Evolutionary conservation across 2,329 filamentous ascomycete species (phyloP).

Genomic region (Stachybotrys chartarum): DNA sequence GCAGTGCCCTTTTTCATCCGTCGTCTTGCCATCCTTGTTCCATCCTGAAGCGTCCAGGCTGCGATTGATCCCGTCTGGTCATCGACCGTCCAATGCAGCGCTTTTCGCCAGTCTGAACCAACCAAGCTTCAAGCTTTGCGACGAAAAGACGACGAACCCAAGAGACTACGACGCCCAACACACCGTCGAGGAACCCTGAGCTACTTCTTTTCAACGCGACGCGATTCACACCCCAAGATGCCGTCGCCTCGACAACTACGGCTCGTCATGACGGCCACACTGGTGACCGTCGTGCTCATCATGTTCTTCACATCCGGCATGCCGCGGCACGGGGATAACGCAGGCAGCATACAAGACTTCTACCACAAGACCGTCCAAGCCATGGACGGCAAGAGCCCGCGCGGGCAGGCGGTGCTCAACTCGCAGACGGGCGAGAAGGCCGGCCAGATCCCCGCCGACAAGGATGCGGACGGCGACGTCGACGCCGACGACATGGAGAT

Average conservation of each 20-base stretch:
- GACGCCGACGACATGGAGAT: constrained; percentile 49
- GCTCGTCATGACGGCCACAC: constrained; percentile 55
- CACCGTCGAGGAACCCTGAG: too few species aligned
- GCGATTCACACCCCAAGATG: constrained; percentile 36
- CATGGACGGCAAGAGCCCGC: constrained; percentile 31
- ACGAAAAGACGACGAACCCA: too few species aligned
- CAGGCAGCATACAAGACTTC: constrained; percentile 41
- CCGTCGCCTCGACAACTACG: constrained; percentile 64
- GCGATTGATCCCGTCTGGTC: too few species aligned
- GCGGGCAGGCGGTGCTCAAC: constrained; percentile 31
- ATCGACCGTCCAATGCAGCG: too few species aligned
- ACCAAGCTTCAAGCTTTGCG: too few species aligned
- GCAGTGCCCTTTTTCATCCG: not conserved
- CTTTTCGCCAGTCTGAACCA: too few species aligned
- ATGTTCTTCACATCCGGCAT: constrained; percentile 66
- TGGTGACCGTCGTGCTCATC: constrained; percentile 58
- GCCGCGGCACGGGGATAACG: constrained; percentile 37
- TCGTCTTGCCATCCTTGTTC: not conserved
- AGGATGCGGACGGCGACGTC: constrained; percentile 47
- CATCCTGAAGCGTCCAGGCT: too few species aligned
- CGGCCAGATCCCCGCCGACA: constrained; percentile 35
- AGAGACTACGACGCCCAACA: too few species aligned
- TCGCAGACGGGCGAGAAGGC: constrained; percentile 28
- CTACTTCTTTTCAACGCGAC: too few species aligned
- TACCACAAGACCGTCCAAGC: constrained; percentile 54